Evolutionary conservation across 768 basidiomycete species (phyloP), one percentile per base, ranked within the genome.

Genomic region (Amanita inopinata): DNA sequence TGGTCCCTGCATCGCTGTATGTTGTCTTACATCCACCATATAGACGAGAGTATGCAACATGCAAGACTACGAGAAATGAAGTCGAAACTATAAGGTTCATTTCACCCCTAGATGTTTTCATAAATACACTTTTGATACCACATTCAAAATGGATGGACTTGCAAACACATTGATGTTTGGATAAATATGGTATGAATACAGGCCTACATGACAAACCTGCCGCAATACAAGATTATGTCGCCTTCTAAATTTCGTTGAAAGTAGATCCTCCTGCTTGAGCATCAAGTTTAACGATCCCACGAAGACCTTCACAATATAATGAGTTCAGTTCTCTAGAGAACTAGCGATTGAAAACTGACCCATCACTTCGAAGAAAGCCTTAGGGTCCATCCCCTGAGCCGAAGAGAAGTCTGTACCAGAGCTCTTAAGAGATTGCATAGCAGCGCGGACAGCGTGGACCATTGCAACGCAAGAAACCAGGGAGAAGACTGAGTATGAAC

Each of bases 351-450:
- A 9, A 8, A 20, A 52, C 69, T 34, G 56, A 79, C 79, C 80
- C 80, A 84, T 80, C 40, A 83, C 77, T 53, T 80, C 73, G 57
- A 86, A 85, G 69, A 85, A 85, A 33, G 73, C 68, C 54, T 78
- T 80, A 5, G 83, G 83, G 50, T 83, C 80, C 83, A 85, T 83
- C 15, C 83, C 78, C 49, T 67, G 63, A 10, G 69, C 66, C 14
- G 67, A 62, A 14, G 56, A 44, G 54, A 79, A 83, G 55, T 86
- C 83, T 4, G 83, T 85, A 5, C 83, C 83, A 2, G 82, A 84
- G 63, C 82, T 81, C 63, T 80, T 83, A 33, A 86, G 60, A 0
- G 77, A 75, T 12, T 70, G 70, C 79, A 85, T 83, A 5, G 83
- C 83, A n/a, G 75, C 74, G 36, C 83, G 79, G 41, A 83, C 72